Percentiles rank a stretch among this genome's conserved stretches.
phyloP scores from a whole-genome alignment of 768 basidiomycete genomes.

The Terana coerulea region DNA sequence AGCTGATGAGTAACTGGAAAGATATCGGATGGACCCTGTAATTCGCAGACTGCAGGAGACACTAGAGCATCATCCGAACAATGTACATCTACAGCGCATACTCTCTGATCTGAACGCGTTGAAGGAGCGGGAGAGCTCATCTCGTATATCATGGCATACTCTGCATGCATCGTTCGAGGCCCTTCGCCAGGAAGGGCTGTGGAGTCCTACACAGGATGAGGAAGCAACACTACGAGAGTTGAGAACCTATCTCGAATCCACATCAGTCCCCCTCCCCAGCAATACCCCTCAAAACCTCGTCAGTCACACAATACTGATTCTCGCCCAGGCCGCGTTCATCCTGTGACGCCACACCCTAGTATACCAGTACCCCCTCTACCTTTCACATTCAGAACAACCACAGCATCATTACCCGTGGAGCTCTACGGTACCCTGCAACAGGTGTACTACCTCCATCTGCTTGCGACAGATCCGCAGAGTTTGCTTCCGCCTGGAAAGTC shows the following conservation, averaged over 20 bases:
- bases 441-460: slow-evolving; percentile 62
- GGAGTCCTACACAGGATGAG: slow-evolving; percentile 4
- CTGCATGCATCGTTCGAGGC: neutral
- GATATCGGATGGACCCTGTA: slow-evolving; percentile 8
- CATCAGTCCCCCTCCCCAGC: neutral
- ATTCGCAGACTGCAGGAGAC: slow-evolving; percentile 2
- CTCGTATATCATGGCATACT: neutral
- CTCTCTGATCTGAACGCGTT: neutral
- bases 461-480: slow-evolving; percentile 55
- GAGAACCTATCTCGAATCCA: neutral
- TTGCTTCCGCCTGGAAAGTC: slow-evolving; percentile 74
- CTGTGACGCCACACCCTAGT: neutral
- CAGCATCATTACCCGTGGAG: slow-evolving; percentile 45
- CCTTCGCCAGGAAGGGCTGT: slow-evolving; percentile 5
- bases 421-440: slow-evolving; percentile 55
- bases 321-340: no score
- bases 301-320: neutral
- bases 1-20: no score
- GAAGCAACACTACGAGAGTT: neutral
- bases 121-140: neutral
- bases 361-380: neutral
- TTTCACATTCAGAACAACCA: neutral
- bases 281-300: neutral
- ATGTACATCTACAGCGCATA: neutral
- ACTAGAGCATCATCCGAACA: neutral